Conservation (phyloP, 192 early-diverging fungal genomes). For the Gigaspora rosea region DNA sequence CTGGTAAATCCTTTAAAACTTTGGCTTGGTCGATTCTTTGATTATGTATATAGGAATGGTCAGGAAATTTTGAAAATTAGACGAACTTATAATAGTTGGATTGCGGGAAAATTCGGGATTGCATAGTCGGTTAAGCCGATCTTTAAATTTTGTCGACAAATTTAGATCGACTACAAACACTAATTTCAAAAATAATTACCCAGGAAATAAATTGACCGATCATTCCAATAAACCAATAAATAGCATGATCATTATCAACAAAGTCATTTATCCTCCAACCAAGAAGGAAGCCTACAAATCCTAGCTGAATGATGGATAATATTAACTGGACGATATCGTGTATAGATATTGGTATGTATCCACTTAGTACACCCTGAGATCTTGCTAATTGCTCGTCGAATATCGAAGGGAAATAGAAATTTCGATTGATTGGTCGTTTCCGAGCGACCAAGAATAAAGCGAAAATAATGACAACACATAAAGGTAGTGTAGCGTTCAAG, state of each 20-base stretch:
- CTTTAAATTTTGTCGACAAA: too few relatives aligned
- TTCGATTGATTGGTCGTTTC: background rate
- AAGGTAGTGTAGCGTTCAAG: slow-evolving; percentile 12
- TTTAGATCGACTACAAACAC: too few relatives aligned
- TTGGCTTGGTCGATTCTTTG: too few relatives aligned
- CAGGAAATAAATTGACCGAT: slow-evolving; percentile 33
- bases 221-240: slow-evolving; percentile 27
- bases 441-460: slow-evolving; percentile 2
- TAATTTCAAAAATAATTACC: slow-evolving; percentile 25
- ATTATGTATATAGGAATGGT: too few relatives aligned
- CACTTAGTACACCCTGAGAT: background rate
- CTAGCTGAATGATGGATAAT: slow-evolving; percentile 29
- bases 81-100: too few relatives aligned
- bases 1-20: background rate
- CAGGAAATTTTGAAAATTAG: background rate
- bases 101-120: too few relatives aligned
- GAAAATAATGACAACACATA: slow-evolving; percentile 8
- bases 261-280: slow-evolving; percentile 32
- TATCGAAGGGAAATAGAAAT: background rate
- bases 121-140: too few relatives aligned
- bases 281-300: slow-evolving; percentile 28
- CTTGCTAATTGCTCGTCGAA: background rate
- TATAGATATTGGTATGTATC: slow-evolving; percentile 19
- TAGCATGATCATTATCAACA: background rate
- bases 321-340: slow-evolving; percentile 26